These are phyloP conservation scores for Globisporangium rhizosaccharum DNA, from an alignment of 352 stramenopile species.

Conservation along the genomic window DNA sequence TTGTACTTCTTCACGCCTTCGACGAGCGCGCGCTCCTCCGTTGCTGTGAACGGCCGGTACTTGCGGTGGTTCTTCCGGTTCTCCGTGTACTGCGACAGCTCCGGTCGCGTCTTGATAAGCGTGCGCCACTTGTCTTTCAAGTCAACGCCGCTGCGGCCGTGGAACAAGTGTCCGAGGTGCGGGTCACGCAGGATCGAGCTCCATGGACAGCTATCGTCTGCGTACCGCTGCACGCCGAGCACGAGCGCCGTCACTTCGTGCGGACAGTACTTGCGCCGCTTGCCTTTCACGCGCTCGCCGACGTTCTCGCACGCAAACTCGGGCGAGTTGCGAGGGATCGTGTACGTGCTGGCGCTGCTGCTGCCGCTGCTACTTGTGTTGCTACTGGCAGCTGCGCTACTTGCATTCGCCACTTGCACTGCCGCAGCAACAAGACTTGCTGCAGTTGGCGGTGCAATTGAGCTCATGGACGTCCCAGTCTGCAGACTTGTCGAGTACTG, in stretches of 20 bases:
- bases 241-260: conserved; percentile 82
- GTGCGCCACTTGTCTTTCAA: conserved; percentile 84
- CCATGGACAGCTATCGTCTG: conserved; percentile 81
- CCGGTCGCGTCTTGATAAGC: conserved; percentile 72
- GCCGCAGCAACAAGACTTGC: conserved; percentile 37
- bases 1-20: conserved; percentile 85
- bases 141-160: conserved; percentile 71
- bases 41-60: conserved; percentile 68
- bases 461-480: conserved; percentile 16
- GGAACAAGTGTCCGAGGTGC: conserved; percentile 68
- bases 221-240: conserved; percentile 77
- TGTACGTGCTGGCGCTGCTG: conserved; percentile 29
- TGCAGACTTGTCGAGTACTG: conserved; percentile 29
- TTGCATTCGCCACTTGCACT: conserved; percentile 28
- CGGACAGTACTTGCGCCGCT: conserved; percentile 77
- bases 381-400: conserved; percentile 2
- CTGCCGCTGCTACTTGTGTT: conserved; percentile 18
- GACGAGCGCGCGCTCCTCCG: conserved; percentile 83
- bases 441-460: conserved; percentile 22
- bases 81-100: conserved; percentile 72
- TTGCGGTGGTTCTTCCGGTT: conserved; percentile 87
- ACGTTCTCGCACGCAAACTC: conserved; percentile 83
- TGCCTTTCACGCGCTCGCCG: conserved; percentile 77
- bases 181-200: conserved; percentile 74
- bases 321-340: conserved; percentile 62